These are phyloP conservation scores for Thelephora ganbajun DNA, from an alignment of 768 basidiomycete genomes.

Conservation along the genomic window DNA sequence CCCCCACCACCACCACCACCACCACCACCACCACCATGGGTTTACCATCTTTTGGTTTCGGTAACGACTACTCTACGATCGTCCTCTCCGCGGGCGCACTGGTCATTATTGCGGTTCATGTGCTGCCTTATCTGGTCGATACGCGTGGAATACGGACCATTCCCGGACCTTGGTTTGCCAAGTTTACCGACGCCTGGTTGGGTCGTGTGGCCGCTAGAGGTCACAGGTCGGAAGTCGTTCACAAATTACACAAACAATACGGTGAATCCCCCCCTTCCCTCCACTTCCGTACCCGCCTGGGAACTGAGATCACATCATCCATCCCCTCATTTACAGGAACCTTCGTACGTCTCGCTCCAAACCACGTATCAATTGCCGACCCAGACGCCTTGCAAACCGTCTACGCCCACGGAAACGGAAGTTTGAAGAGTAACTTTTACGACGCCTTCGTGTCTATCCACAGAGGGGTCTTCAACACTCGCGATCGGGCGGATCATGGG, in stretches of 20 bases:
- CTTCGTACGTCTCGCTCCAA: slow-evolving; percentile 29
- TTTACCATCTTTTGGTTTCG: too few relatives aligned
- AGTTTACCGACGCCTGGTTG: slow-evolving; percentile 25
- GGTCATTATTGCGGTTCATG: slow-evolving; percentile 13
- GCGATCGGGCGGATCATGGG: slow-evolving; percentile 64
- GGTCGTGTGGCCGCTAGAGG: slow-evolving; percentile 20
- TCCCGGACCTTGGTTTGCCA: slow-evolving; percentile 27
- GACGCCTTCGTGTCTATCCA: slow-evolving; percentile 23
- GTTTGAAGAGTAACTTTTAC: slow-evolving; percentile 30
- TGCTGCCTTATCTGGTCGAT: slow-evolving; percentile 22
- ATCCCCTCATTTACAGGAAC: slow-evolving; percentile 17
- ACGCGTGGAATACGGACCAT: slow-evolving; percentile 17
- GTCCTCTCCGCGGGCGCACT: background rate
- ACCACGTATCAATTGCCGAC: slow-evolving; percentile 33
- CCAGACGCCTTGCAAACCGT: slow-evolving; percentile 25
- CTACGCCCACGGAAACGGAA: slow-evolving; percentile 29
- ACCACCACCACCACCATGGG: too few relatives aligned
- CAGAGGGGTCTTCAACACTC: slow-evolving; percentile 63
- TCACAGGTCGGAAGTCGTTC: slow-evolving; percentile 21
- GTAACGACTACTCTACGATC: too few relatives aligned
- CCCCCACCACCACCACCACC: too few relatives aligned
- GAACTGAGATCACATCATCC: too few relatives aligned
- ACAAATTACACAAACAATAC: slow-evolving; percentile 26
- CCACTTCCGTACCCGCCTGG: background rate
- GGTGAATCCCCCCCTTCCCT: slow-evolving; percentile 15